Evolutionary conservation across 345 rosid species (phyloP), one percentile per base, ranked within the genome.

Genomic region (Excoecaria agallocha): DNA sequence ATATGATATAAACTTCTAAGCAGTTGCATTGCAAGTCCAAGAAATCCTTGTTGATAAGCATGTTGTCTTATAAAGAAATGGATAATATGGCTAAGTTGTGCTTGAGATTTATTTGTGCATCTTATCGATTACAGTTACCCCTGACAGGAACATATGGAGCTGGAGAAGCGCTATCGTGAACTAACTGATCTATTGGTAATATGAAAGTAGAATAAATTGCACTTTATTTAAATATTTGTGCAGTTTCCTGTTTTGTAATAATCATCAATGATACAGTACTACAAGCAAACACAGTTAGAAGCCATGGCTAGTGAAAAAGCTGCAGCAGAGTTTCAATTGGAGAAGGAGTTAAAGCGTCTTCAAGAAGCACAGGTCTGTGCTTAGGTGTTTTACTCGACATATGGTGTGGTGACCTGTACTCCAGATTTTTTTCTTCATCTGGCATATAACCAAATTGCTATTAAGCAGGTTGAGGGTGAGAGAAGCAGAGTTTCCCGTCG

Each of bases 221-320:
- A 52, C 24, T 50, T 58, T 54, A 41, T 61, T 25, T 57, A 43
- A 30, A 51, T 55, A 16, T 50, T 30, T 68, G 12, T 82, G 25
- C 56, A 64, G 63, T 63, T 56, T 62, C 69, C 49, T 13, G 72
- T 52, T 75, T 45, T 20, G 37, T 60, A 62, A 68, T 65, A 43
- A 60, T 69, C 41, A 12, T 79, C 35, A 57, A 22, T 73, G 57
- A 56, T 85, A 76, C 88, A 96, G 99, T 96, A 96, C 82, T 88
- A 89, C 83, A 96, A 96, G 92, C 99, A 96, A 91, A 96, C 99
- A 17, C 99, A 96, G 71, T 84, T 96, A 71, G 98, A 96, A 87
- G 82, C 94, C 76, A 90, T 93, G 96, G 93, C 97, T 43, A 91
- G 93, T 85, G 99, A 96, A 80, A 96, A 96, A 84, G 98, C 98